These are phyloP conservation scores for Rhizopus microsporus DNA, from an alignment of 371 early-diverging fungal genomes.

Conservation along the genomic window DNA sequence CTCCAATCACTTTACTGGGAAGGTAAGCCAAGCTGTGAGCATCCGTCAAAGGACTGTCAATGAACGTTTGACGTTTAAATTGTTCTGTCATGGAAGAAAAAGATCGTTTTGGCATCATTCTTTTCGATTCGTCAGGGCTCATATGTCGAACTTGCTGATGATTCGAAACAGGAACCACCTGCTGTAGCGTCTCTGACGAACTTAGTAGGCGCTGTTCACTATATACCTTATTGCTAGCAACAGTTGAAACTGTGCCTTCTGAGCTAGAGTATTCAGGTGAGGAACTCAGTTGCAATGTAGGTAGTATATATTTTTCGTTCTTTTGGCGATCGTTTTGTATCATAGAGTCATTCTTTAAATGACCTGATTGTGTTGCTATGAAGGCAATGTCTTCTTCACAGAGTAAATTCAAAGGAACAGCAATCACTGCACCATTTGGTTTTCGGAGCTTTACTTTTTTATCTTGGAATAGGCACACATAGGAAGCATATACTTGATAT, in stretches of 20 bases:
- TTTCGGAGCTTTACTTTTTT: conserved; percentile 45
- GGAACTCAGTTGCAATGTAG: background rate
- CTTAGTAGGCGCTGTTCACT: background rate
- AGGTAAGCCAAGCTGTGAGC: conserved; percentile 7
- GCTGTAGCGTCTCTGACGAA: background rate
- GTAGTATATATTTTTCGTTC: background rate
- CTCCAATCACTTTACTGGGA: conserved; percentile 6
- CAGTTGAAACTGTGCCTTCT: background rate
- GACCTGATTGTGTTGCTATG: conserved; percentile 22
- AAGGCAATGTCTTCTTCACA: conserved; percentile 39
- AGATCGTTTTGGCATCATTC: conserved; percentile 26
- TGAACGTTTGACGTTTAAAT: conserved; percentile 20
- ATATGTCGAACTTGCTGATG: conserved; percentile 22
- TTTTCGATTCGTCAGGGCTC: conserved; percentile 22
- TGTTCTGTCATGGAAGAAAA: conserved; percentile 29
- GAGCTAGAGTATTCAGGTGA: background rate
- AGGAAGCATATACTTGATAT: conserved; percentile 39
- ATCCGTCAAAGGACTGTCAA: background rate
- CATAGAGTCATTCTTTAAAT: background rate
- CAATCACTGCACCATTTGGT: conserved; percentile 36
- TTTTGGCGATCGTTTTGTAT: background rate
- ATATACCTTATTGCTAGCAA: background rate
- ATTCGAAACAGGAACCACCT: background rate
- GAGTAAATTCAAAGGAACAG: conserved; percentile 37
- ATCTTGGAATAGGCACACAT: conserved; percentile 39